A percentile compares a stretch with the other conserved stretches of the same genome.
phyloP scores from a whole-genome alignment of 2,329 filamentous ascomycete genomes.

The Ambrosiella cleistominuta region DNA sequence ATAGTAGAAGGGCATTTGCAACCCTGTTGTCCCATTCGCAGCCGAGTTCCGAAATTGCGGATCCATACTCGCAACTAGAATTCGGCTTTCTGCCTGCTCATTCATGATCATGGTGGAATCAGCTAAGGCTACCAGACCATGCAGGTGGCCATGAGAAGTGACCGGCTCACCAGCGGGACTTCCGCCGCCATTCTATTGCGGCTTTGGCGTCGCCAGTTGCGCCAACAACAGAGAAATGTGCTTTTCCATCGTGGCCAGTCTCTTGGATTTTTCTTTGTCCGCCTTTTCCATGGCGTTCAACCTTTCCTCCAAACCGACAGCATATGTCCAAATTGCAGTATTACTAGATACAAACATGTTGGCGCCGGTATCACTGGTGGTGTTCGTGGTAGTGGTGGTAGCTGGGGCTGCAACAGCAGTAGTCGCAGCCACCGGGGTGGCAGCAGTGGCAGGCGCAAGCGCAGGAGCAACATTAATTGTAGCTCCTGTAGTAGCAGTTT shows the following conservation, averaged over 20 bases:
- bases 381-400: neutral
- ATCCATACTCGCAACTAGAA: too few species aligned
- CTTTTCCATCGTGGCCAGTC: conserved; percentile 21
- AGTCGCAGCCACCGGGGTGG: conserved; percentile 13
- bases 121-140: too few species aligned
- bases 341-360: conserved; percentile 46
- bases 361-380: conserved; percentile 37
- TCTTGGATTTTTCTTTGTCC: conserved; percentile 23
- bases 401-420: neutral
- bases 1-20: too few species aligned
- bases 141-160: too few species aligned
- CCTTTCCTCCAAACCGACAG: conserved; percentile 50
- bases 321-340: conserved; percentile 52
- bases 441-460: conserved; percentile 16
- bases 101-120: too few species aligned
- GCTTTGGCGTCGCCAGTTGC: conserved; percentile 15
- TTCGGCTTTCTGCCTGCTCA: too few species aligned
- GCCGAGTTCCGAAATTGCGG: too few species aligned
- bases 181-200: neutral
- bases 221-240: conserved; percentile 21
- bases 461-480: neutral
- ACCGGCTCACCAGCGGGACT: neutral
- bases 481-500: conserved; percentile 14
- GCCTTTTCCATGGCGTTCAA: conserved; percentile 29
- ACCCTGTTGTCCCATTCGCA: too few species aligned